Evolutionary conservation across 1,139 yeast genomes (phyloP).

Genomic region (Sugiyamaella japonica): DNA sequence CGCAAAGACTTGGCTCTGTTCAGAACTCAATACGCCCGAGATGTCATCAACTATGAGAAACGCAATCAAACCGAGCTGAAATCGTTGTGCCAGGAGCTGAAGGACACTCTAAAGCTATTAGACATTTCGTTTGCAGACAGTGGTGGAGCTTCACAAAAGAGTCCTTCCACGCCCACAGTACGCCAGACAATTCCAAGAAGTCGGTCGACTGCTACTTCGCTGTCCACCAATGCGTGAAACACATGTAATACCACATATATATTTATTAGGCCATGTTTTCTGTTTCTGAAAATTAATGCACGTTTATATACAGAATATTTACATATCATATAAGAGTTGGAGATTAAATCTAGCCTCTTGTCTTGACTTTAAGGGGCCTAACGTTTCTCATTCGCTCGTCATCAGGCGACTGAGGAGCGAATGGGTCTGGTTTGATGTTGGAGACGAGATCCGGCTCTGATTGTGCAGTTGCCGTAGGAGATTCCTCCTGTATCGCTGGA

Average conservation of each 20-base stretch:
- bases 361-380: constrained; percentile 9
- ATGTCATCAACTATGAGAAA: constrained; percentile 19
- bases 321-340: not conserved
- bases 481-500: not conserved
- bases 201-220: not conserved
- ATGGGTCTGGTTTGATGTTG: constrained; percentile 10
- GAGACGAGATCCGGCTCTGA: not conserved
- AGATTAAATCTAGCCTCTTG: constrained; percentile 5
- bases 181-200: constrained; percentile 8
- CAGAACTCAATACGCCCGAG: constrained; percentile 20
- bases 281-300: constrained; percentile 4
- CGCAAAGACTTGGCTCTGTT: constrained; percentile 24
- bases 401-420: constrained; percentile 6
- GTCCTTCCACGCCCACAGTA: not conserved
- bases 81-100: constrained; percentile 27
- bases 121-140: constrained; percentile 15
- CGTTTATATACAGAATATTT: not conserved
- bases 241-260: not conserved
- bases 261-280: not conserved
- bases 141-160: too few relatives aligned
- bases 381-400: constrained; percentile 15
- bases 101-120: constrained; percentile 26
- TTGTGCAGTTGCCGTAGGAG: not conserved
- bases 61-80: constrained; percentile 23
- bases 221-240: not conserved